Evolutionary conservation across 2,329 filamentous ascomycete species (phyloP).

Genomic region (Penicillium vulpinum): DNA sequence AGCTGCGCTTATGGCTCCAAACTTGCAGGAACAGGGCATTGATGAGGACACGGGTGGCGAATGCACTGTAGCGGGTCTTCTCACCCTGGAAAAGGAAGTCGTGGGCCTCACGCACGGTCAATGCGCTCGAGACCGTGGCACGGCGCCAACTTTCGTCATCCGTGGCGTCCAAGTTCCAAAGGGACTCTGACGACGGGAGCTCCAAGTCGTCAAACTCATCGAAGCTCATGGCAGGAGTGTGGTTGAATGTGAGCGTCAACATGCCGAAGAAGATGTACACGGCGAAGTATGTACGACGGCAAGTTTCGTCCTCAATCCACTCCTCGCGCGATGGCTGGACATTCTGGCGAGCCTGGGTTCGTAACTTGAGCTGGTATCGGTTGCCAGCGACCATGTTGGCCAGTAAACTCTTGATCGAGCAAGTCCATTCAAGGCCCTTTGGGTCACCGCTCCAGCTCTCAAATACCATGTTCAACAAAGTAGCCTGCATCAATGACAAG

Average conservation of each 20-base stretch:
- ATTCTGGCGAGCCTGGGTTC: slow-evolving; percentile 80
- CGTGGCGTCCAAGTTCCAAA: slow-evolving; percentile 82
- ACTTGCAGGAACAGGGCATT: slow-evolving; percentile 97
- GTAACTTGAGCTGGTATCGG: slow-evolving; percentile 90
- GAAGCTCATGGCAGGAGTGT: slow-evolving; percentile 96
- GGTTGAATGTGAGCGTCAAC: slow-evolving; percentile 92
- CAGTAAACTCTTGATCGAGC: slow-evolving; percentile 95
- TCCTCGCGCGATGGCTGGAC: slow-evolving; percentile 75
- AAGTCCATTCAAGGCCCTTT: slow-evolving; percentile 97
- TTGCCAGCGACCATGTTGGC: slow-evolving; percentile 99
- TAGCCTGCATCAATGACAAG: slow-evolving; percentile 97
- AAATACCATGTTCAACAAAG: slow-evolving; percentile 96
- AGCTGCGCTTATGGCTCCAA: slow-evolving; percentile 98
- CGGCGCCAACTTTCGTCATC: slow-evolving; percentile 86
- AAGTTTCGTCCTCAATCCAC: slow-evolving; percentile 97
- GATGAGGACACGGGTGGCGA: slow-evolving; percentile 97
- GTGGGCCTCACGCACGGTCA: slow-evolving; percentile 91
- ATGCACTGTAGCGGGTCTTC: slow-evolving; percentile 86
- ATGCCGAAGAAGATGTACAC: slow-evolving; percentile 99
- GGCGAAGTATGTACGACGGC: slow-evolving; percentile 93
- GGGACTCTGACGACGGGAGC: slow-evolving; percentile 85
- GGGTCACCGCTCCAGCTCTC: slow-evolving; percentile 98
- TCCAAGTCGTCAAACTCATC: slow-evolving; percentile 95
- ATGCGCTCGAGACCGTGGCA: slow-evolving; percentile 66
- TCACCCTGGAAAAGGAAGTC: slow-evolving; percentile 95